Conservation (phyloP, 192 early-diverging fungal genomes). For the Backusella parvicylindrica region DNA sequence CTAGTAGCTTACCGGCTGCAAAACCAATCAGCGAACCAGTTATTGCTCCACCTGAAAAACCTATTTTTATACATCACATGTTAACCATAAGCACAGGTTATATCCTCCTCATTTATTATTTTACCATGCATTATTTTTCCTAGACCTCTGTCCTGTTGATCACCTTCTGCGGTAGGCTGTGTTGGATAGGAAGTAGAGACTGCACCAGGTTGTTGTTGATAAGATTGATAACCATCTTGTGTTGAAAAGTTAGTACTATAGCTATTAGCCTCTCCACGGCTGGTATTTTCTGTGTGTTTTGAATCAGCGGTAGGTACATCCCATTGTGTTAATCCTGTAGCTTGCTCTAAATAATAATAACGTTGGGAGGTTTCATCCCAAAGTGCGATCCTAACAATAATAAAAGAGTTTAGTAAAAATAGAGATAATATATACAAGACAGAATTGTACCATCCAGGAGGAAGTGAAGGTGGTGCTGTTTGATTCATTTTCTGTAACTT, state of each 20-base stretch:
- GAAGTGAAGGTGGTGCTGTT: constrained; percentile 14
- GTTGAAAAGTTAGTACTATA: not conserved
- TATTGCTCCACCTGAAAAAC: constrained; percentile 10
- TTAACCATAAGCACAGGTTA: not conserved
- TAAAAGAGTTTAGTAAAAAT: not conserved
- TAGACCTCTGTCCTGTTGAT: not conserved
- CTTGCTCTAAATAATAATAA: constrained; percentile 23
- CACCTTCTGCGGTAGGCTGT: not conserved
- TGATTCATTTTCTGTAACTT: constrained; percentile 5
- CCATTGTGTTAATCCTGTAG: constrained; percentile 24
- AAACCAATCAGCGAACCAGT: not conserved
- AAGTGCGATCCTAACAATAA: constrained; percentile 15
- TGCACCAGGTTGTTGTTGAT: not conserved
- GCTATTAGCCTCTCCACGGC: not conserved
- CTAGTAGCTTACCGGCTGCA: constrained; percentile 5
- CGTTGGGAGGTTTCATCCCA: constrained; percentile 20
- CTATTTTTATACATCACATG: not conserved
- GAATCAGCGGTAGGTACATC: constrained; percentile 6
- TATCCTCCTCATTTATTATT: not conserved
- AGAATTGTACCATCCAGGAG: constrained; percentile 30
- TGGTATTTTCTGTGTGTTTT: not conserved
- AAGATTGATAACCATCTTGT: not conserved
- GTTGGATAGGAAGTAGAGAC: not conserved
- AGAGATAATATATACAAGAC: not conserved
- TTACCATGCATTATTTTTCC: not conserved